Base-by-base conservation (phyloP, 2,329 filamentous ascomycete genomes). In the Huntiella savannae region DNA sequence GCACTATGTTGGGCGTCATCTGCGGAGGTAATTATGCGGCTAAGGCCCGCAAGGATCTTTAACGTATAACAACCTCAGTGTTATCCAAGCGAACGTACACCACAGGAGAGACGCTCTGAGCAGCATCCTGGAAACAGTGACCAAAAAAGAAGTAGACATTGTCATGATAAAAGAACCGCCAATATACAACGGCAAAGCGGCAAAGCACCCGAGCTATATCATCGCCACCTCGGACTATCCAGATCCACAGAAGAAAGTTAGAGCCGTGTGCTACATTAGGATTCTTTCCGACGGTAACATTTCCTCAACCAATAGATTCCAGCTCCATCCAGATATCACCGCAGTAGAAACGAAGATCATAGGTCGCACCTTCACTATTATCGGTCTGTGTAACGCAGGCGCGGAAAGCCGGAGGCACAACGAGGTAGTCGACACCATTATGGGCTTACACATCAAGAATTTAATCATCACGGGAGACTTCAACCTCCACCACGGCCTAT, bases 131-230 rank as follows among this genome's bases (percentile, higher is more conserved):
- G 41, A 44, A n/a, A 33, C 16, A 3, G 6, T n/a, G 4, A 5
- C 17, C 22, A 11, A 6, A 33, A 3, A 13, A 12, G 28, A 12
- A 34, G 12, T 33, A 17, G 28, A 17, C 41, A n/a, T 44, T 15
- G 41, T 44, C 17, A 28, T 44, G 11, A 19, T 44, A 12, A n/a
- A 44, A 36, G 41, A 44, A 35, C 33, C 41, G 4, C 33, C 33
- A 17, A 34, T 12, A 12, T 34, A 2, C 5, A 6, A 15, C 12
- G 13, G 10, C 28, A 10, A 33, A 7, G 35, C 32, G 11, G n/a
- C 8, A 17, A 1, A 34, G 33, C 33, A 44, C 41, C 41, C 41
- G 16, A 17, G 16, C 16, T 17, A 17, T 3, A 17, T 17, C 16
- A 17, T 17, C 16, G 16, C 13, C 22, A 44, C 4, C 33, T 15